Conservation (phyloP, 2,329 filamentous ascomycete species). For the Alternaria arbusti region DNA sequence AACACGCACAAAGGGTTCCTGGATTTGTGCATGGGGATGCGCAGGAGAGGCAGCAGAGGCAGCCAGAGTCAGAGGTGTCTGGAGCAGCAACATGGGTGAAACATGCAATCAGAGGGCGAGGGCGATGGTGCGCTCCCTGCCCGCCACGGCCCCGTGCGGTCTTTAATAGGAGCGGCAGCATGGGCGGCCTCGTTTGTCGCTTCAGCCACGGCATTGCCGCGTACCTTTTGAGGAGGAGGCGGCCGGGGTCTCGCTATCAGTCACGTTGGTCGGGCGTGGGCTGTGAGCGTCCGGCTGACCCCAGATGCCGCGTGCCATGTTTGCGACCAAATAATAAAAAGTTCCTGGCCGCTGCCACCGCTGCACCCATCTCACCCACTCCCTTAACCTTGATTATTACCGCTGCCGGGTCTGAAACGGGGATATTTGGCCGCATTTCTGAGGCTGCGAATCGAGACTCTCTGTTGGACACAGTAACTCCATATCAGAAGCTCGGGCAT, state of each 20-base stretch:
- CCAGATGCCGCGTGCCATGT: slow-evolving; percentile 29
- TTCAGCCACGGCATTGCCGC: slow-evolving; percentile 22
- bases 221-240: slow-evolving; percentile 20
- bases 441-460: slow-evolving; percentile 20
- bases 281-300: slow-evolving; percentile 27
- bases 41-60: neutral
- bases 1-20: slow-evolving; percentile 29
- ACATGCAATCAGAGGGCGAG: slow-evolving; percentile 17
- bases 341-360: slow-evolving; percentile 17
- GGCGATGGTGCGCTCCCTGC: slow-evolving; percentile 12
- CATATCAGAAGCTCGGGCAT: slow-evolving; percentile 29
- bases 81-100: slow-evolving; percentile 12
- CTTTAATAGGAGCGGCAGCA: slow-evolving; percentile 11
- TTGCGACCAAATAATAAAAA: slow-evolving; percentile 28
- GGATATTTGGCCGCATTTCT: slow-evolving; percentile 17
- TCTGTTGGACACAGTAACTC: slow-evolving; percentile 22
- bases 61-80: slow-evolving; percentile 8
- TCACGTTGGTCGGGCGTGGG: slow-evolving; percentile 25
- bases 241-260: slow-evolving; percentile 25
- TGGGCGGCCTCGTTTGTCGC: slow-evolving; percentile 12
- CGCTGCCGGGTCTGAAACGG: slow-evolving; percentile 16
- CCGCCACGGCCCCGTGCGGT: slow-evolving; percentile 12
- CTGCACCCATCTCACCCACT: slow-evolving; percentile 16
- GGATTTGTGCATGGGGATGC: slow-evolving; percentile 9
- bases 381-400: slow-evolving; percentile 1